Evolutionary conservation across 257 asterid genomes (phyloP).

Genomic region (Solanum ahanhuiri): DNA sequence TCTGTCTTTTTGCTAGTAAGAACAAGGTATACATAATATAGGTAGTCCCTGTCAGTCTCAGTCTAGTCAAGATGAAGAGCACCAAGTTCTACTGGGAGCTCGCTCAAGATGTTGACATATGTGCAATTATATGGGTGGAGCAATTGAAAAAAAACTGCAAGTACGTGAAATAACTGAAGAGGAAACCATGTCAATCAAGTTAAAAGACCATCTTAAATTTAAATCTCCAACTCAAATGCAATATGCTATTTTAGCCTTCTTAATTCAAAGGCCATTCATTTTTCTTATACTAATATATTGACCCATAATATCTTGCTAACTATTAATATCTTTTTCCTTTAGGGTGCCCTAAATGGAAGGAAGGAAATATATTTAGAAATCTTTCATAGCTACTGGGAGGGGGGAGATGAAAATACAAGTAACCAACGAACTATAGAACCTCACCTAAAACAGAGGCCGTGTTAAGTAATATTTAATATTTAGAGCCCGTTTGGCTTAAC

Average conservation of each 20-base stretch:
- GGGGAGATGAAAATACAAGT: neutral
- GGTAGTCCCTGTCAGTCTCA: neutral
- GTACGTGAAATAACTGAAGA: neutral
- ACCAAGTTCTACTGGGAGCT: neutral
- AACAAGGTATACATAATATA: neutral
- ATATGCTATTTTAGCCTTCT: neutral
- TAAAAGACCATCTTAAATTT: neutral
- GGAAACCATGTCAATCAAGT: neutral
- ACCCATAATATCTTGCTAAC: neutral
- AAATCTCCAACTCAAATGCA: neutral
- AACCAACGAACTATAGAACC: neutral
- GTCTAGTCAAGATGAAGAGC: neutral
- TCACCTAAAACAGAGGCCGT: no score
- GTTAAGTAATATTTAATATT: no score
- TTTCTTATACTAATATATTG: neutral
- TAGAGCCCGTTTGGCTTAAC: neutral
- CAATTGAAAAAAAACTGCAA: neutral
- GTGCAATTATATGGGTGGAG: neutral
- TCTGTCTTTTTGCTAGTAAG: neutral
- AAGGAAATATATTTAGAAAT: neutral
- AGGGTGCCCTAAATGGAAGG: neutral
- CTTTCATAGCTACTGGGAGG: neutral
- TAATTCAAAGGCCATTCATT: neutral
- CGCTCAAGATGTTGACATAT: neutral
- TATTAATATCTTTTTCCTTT: neutral